Evolutionary conservation across 345 rosid species (phyloP), one percentile per base, ranked within the genome.

Genomic region (Garcia nutans): DNA sequence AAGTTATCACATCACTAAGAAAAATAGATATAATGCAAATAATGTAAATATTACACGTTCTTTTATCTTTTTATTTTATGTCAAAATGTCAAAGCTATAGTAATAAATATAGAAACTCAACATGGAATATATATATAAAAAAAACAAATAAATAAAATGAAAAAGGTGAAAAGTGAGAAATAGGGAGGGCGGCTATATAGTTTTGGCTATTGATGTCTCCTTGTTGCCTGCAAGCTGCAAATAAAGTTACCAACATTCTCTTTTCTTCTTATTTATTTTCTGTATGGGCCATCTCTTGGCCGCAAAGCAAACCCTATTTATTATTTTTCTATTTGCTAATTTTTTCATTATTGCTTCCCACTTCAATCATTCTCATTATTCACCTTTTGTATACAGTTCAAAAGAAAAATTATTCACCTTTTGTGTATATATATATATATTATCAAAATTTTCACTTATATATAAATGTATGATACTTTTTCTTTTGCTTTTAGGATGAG

Each of bases 181-280:
- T 33, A 49, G 50, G 77, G 33, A 16, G 67, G 75, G 45, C 26
- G 69, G 76, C 62, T 37, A 45, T 10, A 7, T 45, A 10, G 37
- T 33, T 47, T 47, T 47, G 73, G 73, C 73, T 65, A 45, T 70
- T 37, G 56, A 45, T 85, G 86, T 83, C 78, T 81, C 86, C 84
- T 59, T 16, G 74, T 71, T 76, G 65, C 86, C 83, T 76, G 77
- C 81, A 85, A 78, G 79, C 84, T 76, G 81, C 81, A 68, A 77
- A 59, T 63, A 69, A 59, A 76, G 71, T 74, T 58, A 65, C 64
- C 67, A 20, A 52, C 82, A 77, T 69, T 33, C 78, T 60, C 37
- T 71, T 28, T 28, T 16, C 31, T 31, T n/a, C 45, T 7, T 37
- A 0, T 33, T 33, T 33, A 0, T 33, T 33, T 33, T 33, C 3